Evolutionary conservation across 2,329 filamentous ascomycete genomes (phyloP), one percentile per base, ranked within the genome.

Genomic region (Fusarium redolens): DNA sequence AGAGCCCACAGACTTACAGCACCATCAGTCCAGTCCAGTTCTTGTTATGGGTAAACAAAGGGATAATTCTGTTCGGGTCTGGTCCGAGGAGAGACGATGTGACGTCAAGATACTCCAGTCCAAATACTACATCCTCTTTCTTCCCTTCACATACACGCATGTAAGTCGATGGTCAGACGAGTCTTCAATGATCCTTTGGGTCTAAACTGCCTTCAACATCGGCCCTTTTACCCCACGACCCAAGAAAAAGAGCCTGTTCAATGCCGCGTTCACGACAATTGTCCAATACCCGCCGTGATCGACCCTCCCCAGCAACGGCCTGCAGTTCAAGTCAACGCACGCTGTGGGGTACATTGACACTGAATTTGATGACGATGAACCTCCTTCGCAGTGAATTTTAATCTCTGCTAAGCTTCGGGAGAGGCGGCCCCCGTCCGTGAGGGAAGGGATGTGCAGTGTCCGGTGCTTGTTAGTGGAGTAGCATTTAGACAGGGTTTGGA

Each of bases 201-300:
- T 35, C 43, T 57, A 35, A 51, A 56, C 47, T 55, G 22, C 31
- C 22, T 48, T 38, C 22, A 68, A 40, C 65, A 72, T 74, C 71
- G 71, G 71, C 71, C 71, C 71, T 74, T 74, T 74, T 74, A 69
- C 71, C 71, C 71, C 71, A 68, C 50, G 71, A 61, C 44, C 45
- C 61, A 64, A 62, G 48, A 35, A 35, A 17, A 1, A 51, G 71
- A 65, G 30, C 45, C 25, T 58, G 51, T 47, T 22, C 55, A 51
- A 56, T 71, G 68, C 68, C 55, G 59, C 40, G 37, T 25, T 35
- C n/a, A 37, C 37, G 11, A 18, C n/a, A 54, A 60, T 59, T 64
- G 58, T 69, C 69, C 69, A 72, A 68, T 72, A 43, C 45, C 33
- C 43, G 22, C 5, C 17, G 15, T 40, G 59, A 50, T 54, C 58